A percentile compares a stretch with the other conserved stretches of the same genome.
Conservation (phyloP, 495 filamentous ascomycete genomes). For the Amphirosellinia nigrospora region DNA sequence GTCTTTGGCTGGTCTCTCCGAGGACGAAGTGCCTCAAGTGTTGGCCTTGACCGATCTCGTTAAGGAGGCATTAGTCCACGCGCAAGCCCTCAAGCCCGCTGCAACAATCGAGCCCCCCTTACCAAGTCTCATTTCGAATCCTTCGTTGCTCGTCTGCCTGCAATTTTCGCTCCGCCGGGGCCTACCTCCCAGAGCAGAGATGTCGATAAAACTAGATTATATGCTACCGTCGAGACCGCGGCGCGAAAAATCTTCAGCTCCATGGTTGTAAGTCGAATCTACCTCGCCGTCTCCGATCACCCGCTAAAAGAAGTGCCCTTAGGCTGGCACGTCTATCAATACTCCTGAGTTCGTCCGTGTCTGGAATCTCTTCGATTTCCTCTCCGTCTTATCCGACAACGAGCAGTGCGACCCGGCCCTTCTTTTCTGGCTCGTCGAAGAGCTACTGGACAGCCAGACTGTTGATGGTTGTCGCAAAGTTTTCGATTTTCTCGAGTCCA, state of each 20-base stretch:
- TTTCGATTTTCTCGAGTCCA: slow-evolving; percentile 93
- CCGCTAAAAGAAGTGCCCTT: slow-evolving; percentile 18
- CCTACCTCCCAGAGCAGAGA: slow-evolving; percentile 32
- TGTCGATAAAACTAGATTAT: slow-evolving; percentile 53
- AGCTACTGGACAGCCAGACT: slow-evolving; percentile 93
- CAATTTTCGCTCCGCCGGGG: slow-evolving; percentile 37
- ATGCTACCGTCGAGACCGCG: slow-evolving; percentile 77
- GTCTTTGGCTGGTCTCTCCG: slow-evolving; percentile 45
- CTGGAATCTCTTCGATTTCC: slow-evolving; percentile 92
- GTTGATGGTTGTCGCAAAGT: slow-evolving; percentile 87
- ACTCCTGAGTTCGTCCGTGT: slow-evolving; percentile 77
- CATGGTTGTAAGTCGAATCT: slow-evolving; percentile 64
- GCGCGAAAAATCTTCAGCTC: slow-evolving; percentile 78
- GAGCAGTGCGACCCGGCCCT: slow-evolving; percentile 85
- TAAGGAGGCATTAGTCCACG: slow-evolving; percentile 66
- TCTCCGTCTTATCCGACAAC: slow-evolving; percentile 82
- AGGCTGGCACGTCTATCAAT: slow-evolving; percentile 74
- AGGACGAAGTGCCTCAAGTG: slow-evolving; percentile 62
- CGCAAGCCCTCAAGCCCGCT: slow-evolving; percentile 67
- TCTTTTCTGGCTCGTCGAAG: slow-evolving; percentile 89
- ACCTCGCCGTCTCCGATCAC: slow-evolving; percentile 11
- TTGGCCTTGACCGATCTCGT: slow-evolving; percentile 62
- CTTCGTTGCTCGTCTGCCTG: slow-evolving; percentile 48
- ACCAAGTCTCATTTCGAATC: slow-evolving; percentile 64
- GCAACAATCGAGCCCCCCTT: slow-evolving; percentile 77